These are phyloP conservation scores for Colletotrichum caudatum DNA, from an alignment of 2,329 filamentous ascomycete genomes.

Conservation along the genomic window DNA sequence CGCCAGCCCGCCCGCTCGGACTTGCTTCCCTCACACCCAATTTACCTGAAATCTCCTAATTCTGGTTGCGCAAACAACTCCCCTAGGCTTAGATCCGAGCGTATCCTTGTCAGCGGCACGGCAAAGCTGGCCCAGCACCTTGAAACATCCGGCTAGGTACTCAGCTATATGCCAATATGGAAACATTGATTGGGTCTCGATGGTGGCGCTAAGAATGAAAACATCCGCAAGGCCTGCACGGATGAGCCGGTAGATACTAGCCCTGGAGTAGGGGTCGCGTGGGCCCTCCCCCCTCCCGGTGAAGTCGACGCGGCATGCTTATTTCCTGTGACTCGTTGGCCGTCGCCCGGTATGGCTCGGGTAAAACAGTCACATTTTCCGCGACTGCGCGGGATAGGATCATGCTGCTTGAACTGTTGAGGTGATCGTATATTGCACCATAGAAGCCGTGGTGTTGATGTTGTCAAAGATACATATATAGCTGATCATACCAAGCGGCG, in stretches of 20 bases:
- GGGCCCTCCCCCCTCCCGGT: too few species aligned
- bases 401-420: background rate
- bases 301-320: too few species aligned
- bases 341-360: too few species aligned
- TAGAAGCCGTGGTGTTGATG: background rate
- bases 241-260: too few species aligned
- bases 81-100: too few species aligned
- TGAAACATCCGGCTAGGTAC: background rate
- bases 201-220: too few species aligned
- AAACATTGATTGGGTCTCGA: background rate
- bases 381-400: constrained; percentile 17
- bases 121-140: background rate
- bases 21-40: background rate
- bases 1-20: background rate
- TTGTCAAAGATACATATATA: constrained; percentile 26
- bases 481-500: background rate
- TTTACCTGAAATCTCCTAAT: background rate
- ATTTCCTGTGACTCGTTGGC: too few species aligned
- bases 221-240: too few species aligned
- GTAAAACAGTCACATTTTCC: too few species aligned
- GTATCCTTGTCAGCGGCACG: too few species aligned
- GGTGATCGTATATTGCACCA: background rate
- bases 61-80: background rate
- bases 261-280: too few species aligned
- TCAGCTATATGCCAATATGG: background rate